Base-by-base conservation (phyloP, 108 stramenopile species). In the Cyclotella choctawhatcheeana region DNA sequence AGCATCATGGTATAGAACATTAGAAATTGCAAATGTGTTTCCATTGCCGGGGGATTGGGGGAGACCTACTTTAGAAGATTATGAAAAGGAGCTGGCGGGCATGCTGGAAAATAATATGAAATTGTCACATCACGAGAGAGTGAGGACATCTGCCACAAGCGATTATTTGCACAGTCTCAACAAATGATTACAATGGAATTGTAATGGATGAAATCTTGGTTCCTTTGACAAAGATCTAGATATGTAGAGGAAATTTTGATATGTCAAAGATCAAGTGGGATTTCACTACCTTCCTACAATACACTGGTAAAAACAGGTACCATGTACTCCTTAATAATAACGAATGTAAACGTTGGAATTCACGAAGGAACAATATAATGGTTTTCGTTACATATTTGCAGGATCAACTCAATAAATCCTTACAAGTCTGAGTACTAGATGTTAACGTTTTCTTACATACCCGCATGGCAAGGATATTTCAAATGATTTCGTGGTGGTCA, bases 1-100 rank as follows among this genome's bases (percentile, higher is more conserved):
- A 22, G 85, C 85, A 56, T 92, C 95, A 2, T 97, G 96, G 96
- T 95, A 95, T 65, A 84, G 94, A 76, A 93, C 92, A 12, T 78
- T 84, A 58, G 94, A 93, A 48, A 86, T 93, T 63, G 85, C 89
- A 8, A 84, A 87, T 64, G 33, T 51, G 21, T 35, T 92, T 65
- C 90, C 90, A 34, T 78, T 95, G 45, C 90, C 90, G 33, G 94
- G 88, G 18, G 94, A 95, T 67, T 69, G 74, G 73, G 61, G 69
- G 4, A 58, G 67, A 16, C 48, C 61, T 5, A 79, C 73, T n/a
- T 64, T 83, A 51, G 77, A 79, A 65, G 80, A 74, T 18, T 81
- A 81, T 34, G 80, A 81, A 61, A 74, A 64, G 37, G 61, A 64
- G 21, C 54, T 74, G 56, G 73, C 69, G 56, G 64, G 52, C 17